A percentile compares a stretch with the other conserved stretches of the same genome.
These are phyloP conservation scores for Cladosporium oxysporum DNA, from an alignment of 2,329 filamentous ascomycete genomes.

Conservation along the genomic window DNA sequence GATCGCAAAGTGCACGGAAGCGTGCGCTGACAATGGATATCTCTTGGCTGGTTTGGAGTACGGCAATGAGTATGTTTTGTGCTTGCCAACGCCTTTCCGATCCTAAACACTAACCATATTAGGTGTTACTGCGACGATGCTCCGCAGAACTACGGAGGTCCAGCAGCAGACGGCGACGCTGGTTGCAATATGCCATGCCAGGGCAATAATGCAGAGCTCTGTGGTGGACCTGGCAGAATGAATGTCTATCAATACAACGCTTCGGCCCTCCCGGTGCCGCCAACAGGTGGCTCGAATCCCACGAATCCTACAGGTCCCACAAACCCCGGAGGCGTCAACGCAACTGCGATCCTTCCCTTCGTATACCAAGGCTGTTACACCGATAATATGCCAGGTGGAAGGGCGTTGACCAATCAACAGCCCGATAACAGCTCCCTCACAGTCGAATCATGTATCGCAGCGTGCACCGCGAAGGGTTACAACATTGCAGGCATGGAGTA, in stretches of 20 bases:
- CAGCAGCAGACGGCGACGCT: constrained; percentile 27
- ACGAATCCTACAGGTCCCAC: constrained; percentile 11
- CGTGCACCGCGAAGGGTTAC: constrained; percentile 35
- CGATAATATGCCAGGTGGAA: constrained; percentile 28
- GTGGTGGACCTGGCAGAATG: constrained; percentile 7
- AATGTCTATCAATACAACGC: constrained; percentile 30
- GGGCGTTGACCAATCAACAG: constrained; percentile 23
- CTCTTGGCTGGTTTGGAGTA: constrained; percentile 33
- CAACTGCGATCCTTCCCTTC: constrained; percentile 26
- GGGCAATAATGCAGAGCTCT: constrained; percentile 14
- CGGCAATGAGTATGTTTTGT: constrained; percentile 20
- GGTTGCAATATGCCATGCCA: constrained; percentile 23
- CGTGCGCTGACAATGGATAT: constrained; percentile 29
- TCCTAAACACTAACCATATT: not conserved
- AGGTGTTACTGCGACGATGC: constrained; percentile 30
- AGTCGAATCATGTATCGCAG: constrained; percentile 32
- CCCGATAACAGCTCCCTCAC: constrained; percentile 25
- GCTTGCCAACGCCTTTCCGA: not conserved
- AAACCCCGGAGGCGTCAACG: constrained; percentile 29
- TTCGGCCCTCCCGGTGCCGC: constrained; percentile 11
- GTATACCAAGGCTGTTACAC: constrained; percentile 32
- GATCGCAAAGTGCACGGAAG: constrained; percentile 29
- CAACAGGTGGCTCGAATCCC: not conserved
- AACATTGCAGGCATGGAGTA: constrained; percentile 38
- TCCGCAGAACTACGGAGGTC: constrained; percentile 26